Evolutionary conservation across 345 rosid species (phyloP).

Genomic region (Heritiera littoralis): DNA sequence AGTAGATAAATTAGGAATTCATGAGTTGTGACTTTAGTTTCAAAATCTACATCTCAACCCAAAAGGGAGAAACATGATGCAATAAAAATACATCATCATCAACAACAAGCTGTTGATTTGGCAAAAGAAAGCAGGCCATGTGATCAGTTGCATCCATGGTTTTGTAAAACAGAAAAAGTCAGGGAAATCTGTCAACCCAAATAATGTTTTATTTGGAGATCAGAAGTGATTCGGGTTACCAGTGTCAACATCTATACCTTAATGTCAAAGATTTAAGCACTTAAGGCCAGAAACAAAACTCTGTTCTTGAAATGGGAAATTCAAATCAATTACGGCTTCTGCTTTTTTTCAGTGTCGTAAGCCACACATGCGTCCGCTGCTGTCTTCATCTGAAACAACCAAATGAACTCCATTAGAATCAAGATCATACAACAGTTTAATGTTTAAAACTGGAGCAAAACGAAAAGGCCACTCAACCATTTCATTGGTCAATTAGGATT

Average conservation of each 20-base stretch:
- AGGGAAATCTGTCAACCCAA: neutral
- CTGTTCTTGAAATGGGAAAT: no score
- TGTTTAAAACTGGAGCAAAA: neutral
- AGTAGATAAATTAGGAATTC: no score
- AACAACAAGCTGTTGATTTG: neutral
- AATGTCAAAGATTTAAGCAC: conserved; percentile 4
- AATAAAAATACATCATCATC: neutral
- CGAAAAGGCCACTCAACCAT: neutral
- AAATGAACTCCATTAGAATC: conserved; percentile 13
- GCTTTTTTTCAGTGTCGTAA: conserved; percentile 70
- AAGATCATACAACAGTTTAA: conserved; percentile 7
- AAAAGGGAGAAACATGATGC: neutral
- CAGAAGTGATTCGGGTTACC: neutral
- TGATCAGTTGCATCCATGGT: conserved; percentile 3
- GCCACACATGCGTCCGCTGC: conserved; percentile 90
- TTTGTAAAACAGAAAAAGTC: neutral
- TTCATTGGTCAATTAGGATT: neutral
- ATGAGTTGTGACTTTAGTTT: neutral
- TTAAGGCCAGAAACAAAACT: neutral
- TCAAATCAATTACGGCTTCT: conserved; percentile 29
- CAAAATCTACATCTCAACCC: neutral
- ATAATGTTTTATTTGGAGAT: neutral
- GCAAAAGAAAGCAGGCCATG: neutral
- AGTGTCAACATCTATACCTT: conserved; percentile 16
- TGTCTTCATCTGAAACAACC: conserved; percentile 74